Evolutionary conservation across 2,329 filamentous ascomycete species (phyloP).

Genomic region (Paraphaeosphaeria minitans): DNA sequence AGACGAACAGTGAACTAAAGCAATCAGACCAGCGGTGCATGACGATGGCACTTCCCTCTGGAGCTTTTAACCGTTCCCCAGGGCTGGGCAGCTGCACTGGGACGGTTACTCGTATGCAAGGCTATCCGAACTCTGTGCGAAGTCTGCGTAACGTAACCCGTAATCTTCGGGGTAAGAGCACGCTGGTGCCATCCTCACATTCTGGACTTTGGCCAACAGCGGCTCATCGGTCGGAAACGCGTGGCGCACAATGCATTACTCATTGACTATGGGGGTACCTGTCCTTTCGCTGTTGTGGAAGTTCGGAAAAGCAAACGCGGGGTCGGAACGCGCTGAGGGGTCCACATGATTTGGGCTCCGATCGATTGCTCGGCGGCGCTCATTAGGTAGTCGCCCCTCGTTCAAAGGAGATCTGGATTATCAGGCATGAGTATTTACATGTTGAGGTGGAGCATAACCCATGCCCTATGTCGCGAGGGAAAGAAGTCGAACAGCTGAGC

Average conservation of each 20-base stretch:
- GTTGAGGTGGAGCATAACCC: neutral
- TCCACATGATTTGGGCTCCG: neutral
- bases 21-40: conserved; percentile 24
- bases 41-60: conserved; percentile 25
- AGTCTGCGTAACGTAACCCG: conserved; percentile 27
- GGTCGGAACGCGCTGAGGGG: conserved; percentile 13
- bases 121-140: conserved; percentile 17
- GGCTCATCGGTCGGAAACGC: conserved; percentile 13
- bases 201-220: conserved; percentile 14
- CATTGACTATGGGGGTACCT: conserved; percentile 15
- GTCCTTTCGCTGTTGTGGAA: conserved; percentile 17
- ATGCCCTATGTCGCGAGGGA: neutral
- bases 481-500: neutral
- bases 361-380: neutral
- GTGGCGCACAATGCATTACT: conserved; percentile 9
- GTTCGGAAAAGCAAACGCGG: conserved; percentile 32
- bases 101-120: conserved; percentile 4
- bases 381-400: neutral
- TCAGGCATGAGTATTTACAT: too few species aligned
- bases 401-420: neutral
- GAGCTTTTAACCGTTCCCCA: conserved; percentile 38
- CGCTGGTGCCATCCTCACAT: neutral
- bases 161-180: neutral
- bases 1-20: conserved; percentile 5
- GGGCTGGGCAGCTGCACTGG: conserved; percentile 9